Evolutionary conservation across 352 stramenopile species (phyloP), one percentile per base, ranked within the genome.

Genomic region (Phytophthora cactorum): DNA sequence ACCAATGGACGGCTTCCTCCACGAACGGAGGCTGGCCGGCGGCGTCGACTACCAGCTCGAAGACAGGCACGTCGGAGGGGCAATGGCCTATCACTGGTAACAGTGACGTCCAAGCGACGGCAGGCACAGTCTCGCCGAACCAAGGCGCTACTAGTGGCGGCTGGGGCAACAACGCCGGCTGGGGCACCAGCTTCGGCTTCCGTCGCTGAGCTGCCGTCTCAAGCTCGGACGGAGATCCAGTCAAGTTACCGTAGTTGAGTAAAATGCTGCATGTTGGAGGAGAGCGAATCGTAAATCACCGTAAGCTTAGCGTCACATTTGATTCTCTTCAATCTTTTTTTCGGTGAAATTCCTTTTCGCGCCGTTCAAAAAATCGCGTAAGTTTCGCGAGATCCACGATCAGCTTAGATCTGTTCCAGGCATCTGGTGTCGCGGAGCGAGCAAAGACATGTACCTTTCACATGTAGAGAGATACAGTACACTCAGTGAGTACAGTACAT

Each of bases 111-210:
- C 66, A 73, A 56, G n/a, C 31, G 4, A 74, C 60, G 2, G 70
- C 53, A 12, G 60, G 66, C 17, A 74, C 59, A 12, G 66, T 69
- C 5, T 52, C 66, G 29, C 59, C 66, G 1, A 65, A 45, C 14
- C 51, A 68, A 39, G 53, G 39, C 39, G 53, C 59, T 15, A 49
- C 59, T 11, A 52, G 32, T 22, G 50, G 59, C 6, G 66, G 66
- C 15, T 69, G 66, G 66, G 15, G 43, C 41, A 57, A 73, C 29
- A 65, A 60, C 32, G 49, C 22, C 7, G 65, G 66, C 25, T 59
- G 66, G 45, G 52, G 39, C 46, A 69, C 51, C n/a, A 52, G 38
- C 47, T 73, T 73, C 39, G 29, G 31, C 39, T 73, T 73, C 32
- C 59, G 66, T 43, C 66, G 53, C 43, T 73, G 36, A 69, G 22